Evolutionary conservation across 1,284 basidiomycete genomes (phyloP), one percentile per base, ranked within the genome.

Genomic region (Omphalotus olearius): DNA sequence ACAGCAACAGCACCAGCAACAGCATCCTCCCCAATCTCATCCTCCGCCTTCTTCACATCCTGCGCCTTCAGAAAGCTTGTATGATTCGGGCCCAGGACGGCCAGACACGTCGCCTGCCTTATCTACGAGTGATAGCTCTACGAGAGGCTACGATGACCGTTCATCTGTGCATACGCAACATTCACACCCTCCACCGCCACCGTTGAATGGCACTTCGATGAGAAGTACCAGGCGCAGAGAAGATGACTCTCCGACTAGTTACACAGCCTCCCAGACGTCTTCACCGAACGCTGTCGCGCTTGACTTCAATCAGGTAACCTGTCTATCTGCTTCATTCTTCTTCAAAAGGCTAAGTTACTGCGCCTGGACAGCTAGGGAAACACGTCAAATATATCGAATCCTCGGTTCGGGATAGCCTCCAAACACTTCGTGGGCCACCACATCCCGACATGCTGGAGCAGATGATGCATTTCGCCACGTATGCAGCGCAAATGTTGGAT

Each of bases 401-500:
- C 9, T 43, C 51, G 13, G 13, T 56, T 9, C 51, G 42, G n/a
- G 43, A 49, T 14, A 37, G 18, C 48, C 30, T 26, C 18, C 37
- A 11, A 20, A 38, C 38, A n/a, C 25, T 45, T 30, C 50, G 26
- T 33, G 30, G 30, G 5, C 30, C 36, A 11, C 50, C 18, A 17
- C 30, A 48, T 35, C 48, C 61, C 9, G 66, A 69, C 30, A 57
- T 63, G 37, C 56, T 75, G 48, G 69, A 73, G 17, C 63, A 68
- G 33, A 72, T 76, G 70, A 47, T 74, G 37, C 66, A 73, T 52
- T 69, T 66, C 37, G 66, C 85, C 17, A 70, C 68, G 42, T 72
- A 75, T 54, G 82, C 80, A 16, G 68, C 69, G 50, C 77, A 80
- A 57, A 66, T 78, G 60, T 65, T 85, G 30, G 74, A 79, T 35